Base-by-base conservation (phyloP, 805 yeast species). In the Candida maris region DNA sequence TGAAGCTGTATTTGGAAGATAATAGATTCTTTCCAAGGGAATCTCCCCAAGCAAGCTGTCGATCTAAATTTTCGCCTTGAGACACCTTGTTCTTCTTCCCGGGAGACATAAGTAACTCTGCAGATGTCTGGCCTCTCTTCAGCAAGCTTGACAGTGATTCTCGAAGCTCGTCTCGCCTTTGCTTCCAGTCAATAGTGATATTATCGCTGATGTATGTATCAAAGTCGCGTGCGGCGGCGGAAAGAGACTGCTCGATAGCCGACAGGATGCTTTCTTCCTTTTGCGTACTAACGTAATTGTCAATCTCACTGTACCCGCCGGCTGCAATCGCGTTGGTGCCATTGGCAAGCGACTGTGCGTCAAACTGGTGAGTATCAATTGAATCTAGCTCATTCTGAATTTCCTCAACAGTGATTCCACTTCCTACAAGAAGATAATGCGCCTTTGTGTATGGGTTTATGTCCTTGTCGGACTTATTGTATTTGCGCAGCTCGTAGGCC, bases 341-440 rank as follows among this genome's bases (percentile, higher is more conserved):
- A 4, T 32, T 16, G 22, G 26, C 23, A 3, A 21, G 40, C 24
- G 25, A 37, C 35, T 45, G 19, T 6, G 28, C 15, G 26, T 48
- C 50, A n/a, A 46, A 23, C 18, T 41, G 45, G 19, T 39, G 48
- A 9, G 59, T 40, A 28, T 64, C 61, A 39, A 71, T 56, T 25
- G 72, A 48, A 33, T 70, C 68, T 39, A 81, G 60, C 32, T 78
- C 81, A 21, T 62, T 62, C 46, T 85, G 88, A 26, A 89, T 78
- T 39, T 86, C 93, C 49, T 86, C 95, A 34, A 91, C 81, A 27
- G 85, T 79, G 35, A 88, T 74, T 1, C 97, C 97, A 52, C 91
- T 82, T 1, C 89, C 85, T 5, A 96, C 96, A 29, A 91, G 66
- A 26, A 93, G 65, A 57, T 93, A 93, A 55, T 93, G 97, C 2